phyloP scores from a whole-genome alignment of 2,329 filamentous ascomycete species.

The Neofusicoccum ribis region DNA sequence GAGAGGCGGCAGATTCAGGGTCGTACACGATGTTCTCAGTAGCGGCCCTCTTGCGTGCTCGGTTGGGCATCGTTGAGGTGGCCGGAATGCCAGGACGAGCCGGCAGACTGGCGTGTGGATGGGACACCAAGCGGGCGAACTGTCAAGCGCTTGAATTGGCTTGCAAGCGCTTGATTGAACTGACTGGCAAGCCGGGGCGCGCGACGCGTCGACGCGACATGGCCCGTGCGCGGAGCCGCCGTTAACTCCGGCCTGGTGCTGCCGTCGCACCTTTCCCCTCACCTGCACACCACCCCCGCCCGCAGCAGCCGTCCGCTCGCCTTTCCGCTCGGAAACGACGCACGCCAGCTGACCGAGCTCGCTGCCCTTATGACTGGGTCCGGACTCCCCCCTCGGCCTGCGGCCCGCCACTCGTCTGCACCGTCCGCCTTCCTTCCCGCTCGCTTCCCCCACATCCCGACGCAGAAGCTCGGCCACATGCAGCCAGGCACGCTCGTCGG shows the following conservation, averaged over 20 bases:
- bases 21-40: not conserved
- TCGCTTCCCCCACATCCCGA: slow-evolving; percentile 12
- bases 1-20: not conserved
- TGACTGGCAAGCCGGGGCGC: not conserved
- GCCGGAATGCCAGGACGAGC: not conserved
- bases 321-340: not conserved
- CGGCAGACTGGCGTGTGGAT: not conserved
- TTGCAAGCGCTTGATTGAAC: too few species aligned
- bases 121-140: too few species aligned
- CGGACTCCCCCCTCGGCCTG: slow-evolving; percentile 12
- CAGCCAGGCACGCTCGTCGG: not conserved
- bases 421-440: not conserved
- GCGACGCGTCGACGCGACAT: not conserved
- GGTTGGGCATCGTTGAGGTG: not conserved
- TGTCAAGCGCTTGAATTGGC: too few species aligned
- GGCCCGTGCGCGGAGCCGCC: not conserved
- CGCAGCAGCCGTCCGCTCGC: too few species aligned
- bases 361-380: not conserved
- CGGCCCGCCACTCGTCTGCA: not conserved
- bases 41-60: not conserved
- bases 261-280: not conserved
- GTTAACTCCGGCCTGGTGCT: not conserved
- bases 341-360: not conserved
- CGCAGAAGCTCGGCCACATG: slow-evolving; percentile 1
- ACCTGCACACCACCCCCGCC: not conserved